A percentile compares a stretch with the other conserved stretches of the same genome.
These are phyloP conservation scores for Magnaporthiopsis incrustans DNA, from an alignment of 2,329 filamentous ascomycete genomes.

Conservation along the genomic window DNA sequence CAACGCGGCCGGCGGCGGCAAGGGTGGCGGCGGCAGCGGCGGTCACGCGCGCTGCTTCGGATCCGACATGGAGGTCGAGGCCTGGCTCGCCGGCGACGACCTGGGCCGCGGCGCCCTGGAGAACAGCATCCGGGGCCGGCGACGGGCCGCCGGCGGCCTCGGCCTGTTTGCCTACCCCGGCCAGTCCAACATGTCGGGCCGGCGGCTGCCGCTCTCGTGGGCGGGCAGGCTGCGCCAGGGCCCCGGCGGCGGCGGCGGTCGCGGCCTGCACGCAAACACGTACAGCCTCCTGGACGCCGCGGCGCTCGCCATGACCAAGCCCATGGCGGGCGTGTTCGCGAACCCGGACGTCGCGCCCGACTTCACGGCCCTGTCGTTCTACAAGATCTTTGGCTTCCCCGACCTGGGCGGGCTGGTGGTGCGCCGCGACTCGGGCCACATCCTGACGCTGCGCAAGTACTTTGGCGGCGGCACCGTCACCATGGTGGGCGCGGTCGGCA, in stretches of 20 bases:
- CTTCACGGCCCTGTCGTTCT: conserved; percentile 53
- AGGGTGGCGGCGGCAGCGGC: conserved; percentile 37
- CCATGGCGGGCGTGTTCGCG: conserved; percentile 42
- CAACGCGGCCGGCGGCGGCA: conserved; percentile 55
- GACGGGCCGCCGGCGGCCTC: conserved; percentile 18
- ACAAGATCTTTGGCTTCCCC: conserved; percentile 63
- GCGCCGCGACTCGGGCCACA: conserved; percentile 44
- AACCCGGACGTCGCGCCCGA: conserved; percentile 46
- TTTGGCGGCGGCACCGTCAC: conserved; percentile 62
- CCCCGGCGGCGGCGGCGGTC: neutral
- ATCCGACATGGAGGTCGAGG: conserved; percentile 42
- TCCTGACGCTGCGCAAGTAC: conserved; percentile 48
- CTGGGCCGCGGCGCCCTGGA: neutral
- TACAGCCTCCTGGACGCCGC: conserved; percentile 56
- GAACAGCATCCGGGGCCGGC: neutral
- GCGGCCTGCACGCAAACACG: conserved; percentile 19
- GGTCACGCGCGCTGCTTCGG: conserved; percentile 44
- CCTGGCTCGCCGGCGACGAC: conserved; percentile 28
- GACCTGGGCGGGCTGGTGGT: conserved; percentile 55
- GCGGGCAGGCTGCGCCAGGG: conserved; percentile 26
- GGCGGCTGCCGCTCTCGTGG: conserved; percentile 53
- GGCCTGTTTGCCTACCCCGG: conserved; percentile 57
- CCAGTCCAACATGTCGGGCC: conserved; percentile 61
- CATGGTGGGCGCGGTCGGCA: conserved; percentile 45
- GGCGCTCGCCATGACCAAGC: conserved; percentile 54